Evolutionary conservation across 2,329 filamentous ascomycete genomes (phyloP).

Genomic region (Fusarium poae): DNA sequence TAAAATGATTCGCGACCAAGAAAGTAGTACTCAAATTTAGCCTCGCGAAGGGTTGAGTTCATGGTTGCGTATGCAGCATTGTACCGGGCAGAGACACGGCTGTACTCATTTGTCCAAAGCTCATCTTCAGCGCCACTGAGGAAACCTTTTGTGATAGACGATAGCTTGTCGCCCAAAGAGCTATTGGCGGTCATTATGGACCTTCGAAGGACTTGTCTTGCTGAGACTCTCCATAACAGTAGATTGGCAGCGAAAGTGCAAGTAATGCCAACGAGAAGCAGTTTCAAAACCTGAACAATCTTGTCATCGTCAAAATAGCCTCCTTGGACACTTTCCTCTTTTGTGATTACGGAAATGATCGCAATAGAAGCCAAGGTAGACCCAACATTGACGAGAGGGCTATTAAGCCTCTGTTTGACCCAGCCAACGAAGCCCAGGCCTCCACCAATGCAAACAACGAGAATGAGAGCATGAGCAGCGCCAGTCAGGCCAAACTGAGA

Average conservation of each 20-base stretch:
- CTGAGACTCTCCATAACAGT: conserved; percentile 81
- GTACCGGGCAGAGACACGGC: conserved; percentile 72
- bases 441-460: conserved; percentile 86
- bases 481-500: conserved; percentile 73
- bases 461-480: conserved; percentile 81
- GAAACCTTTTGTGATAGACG: conserved; percentile 85
- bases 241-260: conserved; percentile 81
- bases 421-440: conserved; percentile 90
- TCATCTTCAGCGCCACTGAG: conserved; percentile 85
- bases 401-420: conserved; percentile 84
- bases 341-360: conserved; percentile 90
- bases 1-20: conserved; percentile 85
- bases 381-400: conserved; percentile 84
- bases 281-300: conserved; percentile 84
- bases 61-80: conserved; percentile 76
- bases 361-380: conserved; percentile 89
- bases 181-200: conserved; percentile 80
- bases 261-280: conserved; percentile 82
- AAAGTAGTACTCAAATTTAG: conserved; percentile 89
- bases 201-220: conserved; percentile 77
- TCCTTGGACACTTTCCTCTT: conserved; percentile 87
- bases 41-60: conserved; percentile 82
- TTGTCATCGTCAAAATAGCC: conserved; percentile 86
- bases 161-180: conserved; percentile 83
- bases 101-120: conserved; percentile 74